Evolutionary conservation across 176 grass and related monocot genomes (phyloP), one percentile per base, ranked within the genome.

Genomic region (Aegilops bicornis): DNA sequence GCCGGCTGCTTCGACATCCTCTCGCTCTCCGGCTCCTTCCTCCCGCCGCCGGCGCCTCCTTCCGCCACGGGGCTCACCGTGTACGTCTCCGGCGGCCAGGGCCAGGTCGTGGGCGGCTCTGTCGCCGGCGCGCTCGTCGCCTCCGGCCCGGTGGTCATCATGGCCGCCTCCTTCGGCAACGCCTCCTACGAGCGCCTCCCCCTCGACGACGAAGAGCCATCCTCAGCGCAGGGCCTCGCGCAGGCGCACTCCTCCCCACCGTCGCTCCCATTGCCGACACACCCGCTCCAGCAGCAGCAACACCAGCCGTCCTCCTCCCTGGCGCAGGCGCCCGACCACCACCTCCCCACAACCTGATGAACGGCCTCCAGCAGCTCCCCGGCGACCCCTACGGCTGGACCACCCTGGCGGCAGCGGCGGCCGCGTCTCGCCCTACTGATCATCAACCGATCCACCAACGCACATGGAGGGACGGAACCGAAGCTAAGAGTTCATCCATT

Each of bases 91-190:
- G 97, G 97, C 3, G 94, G 97, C 7, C 92, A 98, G 79, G 94
- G 92, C 7, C 94, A 96, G 86, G 86, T 96, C 19, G 63, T 96
- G 16, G 94, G 97, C 1, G 97, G 94, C 19, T 64, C 81, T 7
- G 94, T 94, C 9, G 92, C 91, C 22, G 94, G 96, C 17, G 36
- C 92, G 6, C 94, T 98, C 75, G n/a, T 96, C 0, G 90, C 96
- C 6, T 84, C 90, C 0, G 92, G 92, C 2, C 96, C 96, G 6
- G 93, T 98, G 20, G 91, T 98, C 8, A 94, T 98, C 82, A 92
- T 98, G 70, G 92, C 94, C 14, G 97, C 97, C 16, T 96, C 91
- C 23, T 98, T 98, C 85, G 92, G 94, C 30, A 96, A 98, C 94
- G 92, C 97, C n/a, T 85, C 92, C 30, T 99, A 96, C 75, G 97